These are phyloP conservation scores for Colletotrichum sp. DNA, from an alignment of 2,329 filamentous ascomycete species.

Conservation along the genomic window DNA sequence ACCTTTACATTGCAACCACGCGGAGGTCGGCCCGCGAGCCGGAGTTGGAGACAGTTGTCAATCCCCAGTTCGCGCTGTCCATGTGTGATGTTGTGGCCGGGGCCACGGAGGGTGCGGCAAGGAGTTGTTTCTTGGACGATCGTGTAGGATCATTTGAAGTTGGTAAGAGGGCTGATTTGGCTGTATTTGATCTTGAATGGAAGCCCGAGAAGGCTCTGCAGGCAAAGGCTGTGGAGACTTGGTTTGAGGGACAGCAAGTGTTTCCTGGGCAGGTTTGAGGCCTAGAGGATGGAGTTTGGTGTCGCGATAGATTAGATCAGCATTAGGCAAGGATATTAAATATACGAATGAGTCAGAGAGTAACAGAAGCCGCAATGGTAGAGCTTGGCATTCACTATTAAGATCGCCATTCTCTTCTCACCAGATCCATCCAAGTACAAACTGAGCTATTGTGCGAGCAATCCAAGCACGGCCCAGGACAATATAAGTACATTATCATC, in stretches of 20 bases:
- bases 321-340: background rate
- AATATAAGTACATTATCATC: accelerated
- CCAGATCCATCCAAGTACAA: background rate
- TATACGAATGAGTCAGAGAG: accelerated
- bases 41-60: conserved; percentile 46
- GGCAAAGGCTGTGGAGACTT: conserved; percentile 56
- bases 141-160: conserved; percentile 56
- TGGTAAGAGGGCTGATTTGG: conserved; percentile 64
- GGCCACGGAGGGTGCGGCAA: conserved; percentile 61
- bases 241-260: conserved; percentile 54
- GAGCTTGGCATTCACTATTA: accelerated
- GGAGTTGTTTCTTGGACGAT: conserved; percentile 61
- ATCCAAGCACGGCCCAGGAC: accelerated
- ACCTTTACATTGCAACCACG: conserved; percentile 66
- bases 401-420: no score
- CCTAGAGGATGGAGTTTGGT: background rate
- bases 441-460: accelerated
- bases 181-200: conserved; percentile 55
- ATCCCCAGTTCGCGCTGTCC: conserved; percentile 58
- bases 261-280: conserved; percentile 25
- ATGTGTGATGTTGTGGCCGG: conserved; percentile 59
- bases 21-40: conserved; percentile 51
- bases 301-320: background rate
- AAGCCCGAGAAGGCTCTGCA: conserved; percentile 49
- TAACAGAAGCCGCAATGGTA: accelerated